phyloP scores from a whole-genome alignment of 2,329 filamentous ascomycete genomes.

The Penicillium sp. region DNA sequence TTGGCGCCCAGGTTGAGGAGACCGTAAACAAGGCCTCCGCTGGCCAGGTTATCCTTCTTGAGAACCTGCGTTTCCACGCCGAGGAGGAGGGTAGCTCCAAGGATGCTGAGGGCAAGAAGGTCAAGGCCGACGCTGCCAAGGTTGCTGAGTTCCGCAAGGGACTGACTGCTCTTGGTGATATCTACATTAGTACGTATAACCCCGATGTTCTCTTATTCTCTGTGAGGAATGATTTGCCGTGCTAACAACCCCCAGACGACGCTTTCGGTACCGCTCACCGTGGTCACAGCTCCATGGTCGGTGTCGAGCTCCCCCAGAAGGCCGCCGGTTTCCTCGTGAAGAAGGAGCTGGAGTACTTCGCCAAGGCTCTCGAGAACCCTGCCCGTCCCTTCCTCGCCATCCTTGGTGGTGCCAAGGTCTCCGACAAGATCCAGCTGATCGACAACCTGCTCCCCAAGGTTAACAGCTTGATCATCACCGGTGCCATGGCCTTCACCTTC shows the following conservation, averaged over 20 bases:
- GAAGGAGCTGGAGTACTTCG: conserved; percentile 99
- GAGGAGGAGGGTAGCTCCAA: conserved; percentile 98
- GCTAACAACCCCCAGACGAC: conserved; percentile 64
- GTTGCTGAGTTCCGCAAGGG: conserved; percentile 94
- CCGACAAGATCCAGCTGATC: conserved; percentile 99
- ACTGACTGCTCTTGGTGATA: conserved; percentile 87
- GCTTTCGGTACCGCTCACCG: conserved; percentile 98
- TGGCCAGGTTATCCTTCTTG: conserved; percentile 84
- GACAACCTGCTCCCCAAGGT: conserved; percentile 99
- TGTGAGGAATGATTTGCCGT: background rate
- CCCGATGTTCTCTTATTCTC: background rate
- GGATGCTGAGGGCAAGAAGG: conserved; percentile 92
- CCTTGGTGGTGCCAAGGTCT: conserved; percentile 96
- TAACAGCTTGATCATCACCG: conserved; percentile 93
- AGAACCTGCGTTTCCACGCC: conserved; percentile 97
- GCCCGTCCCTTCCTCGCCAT: conserved; percentile 97
- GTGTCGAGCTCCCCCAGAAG: conserved; percentile 92
- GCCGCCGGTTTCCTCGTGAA: conserved; percentile 98
- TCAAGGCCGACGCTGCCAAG: conserved; percentile 92
- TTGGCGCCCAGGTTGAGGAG: conserved; percentile 86
- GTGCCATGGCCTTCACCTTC: conserved; percentile 99
- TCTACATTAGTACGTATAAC: conserved; percentile 80
- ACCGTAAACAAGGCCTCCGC: conserved; percentile 78
- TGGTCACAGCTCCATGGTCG: conserved; percentile 99
- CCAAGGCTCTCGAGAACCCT: conserved; percentile 89